Evolutionary conservation across 169 alveolate species (phyloP), one percentile per base, ranked within the genome.

Genomic region (Plasmodium knowlesi): DNA sequence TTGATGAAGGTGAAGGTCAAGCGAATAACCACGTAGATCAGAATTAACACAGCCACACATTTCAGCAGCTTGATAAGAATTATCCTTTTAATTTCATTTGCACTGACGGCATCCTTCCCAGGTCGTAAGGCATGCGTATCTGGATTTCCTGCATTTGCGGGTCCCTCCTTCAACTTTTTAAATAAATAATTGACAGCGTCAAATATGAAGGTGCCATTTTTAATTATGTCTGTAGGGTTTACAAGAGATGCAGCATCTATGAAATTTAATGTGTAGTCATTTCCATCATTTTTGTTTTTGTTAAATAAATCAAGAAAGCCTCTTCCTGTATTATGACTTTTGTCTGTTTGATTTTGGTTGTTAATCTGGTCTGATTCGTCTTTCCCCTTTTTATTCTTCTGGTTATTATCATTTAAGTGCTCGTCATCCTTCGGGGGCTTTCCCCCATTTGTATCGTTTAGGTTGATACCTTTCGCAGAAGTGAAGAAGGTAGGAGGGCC

Each of bases 201-300:
- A 85, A 73, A 74, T 74, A 85, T 74, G 67, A 85, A 85, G 34
- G 37, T 85, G 41, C 84, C 67, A 39, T 74, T 85, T 74, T 85
- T 85, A 54, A 74, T 0, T 50, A 85, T 5, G 25, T 85, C 85
- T 74, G 46, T 25, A 46, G 53, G 57, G 79, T 9, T 74, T 53
- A 19, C 16, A n/a, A 85, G 67, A n/a, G 57, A 46, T 30, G 28
- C 71, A 25, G 34, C 79, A 25, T 54, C 93, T 28, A 73, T 16
- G 67, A 85, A 85, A 30, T 85, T 85, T 74, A 74, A 50, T 78
- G 74, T 85, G 79, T 85, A 85, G 37, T 46, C 61, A 30, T 53
- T 83, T 28, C 61, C 81, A 32, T 85, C 86, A 25, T 50, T 74
- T 50, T 76, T 78, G 76, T 37, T 85, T 25, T 46, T 34, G 30